phyloP scores from a whole-genome alignment of 306 rosid genomes.

The Quercus glauca region DNA sequence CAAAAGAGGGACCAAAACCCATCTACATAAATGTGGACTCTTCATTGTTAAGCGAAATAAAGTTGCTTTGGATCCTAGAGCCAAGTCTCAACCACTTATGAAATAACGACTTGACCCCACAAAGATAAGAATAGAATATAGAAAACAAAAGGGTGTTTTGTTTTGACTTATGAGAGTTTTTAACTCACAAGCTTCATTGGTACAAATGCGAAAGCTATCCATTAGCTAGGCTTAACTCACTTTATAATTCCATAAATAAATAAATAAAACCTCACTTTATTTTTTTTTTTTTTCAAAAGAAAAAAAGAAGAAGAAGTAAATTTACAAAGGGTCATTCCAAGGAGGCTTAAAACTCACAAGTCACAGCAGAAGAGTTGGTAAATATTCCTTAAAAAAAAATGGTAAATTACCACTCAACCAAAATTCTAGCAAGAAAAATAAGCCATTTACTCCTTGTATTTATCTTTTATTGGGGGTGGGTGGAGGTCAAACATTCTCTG shows the following conservation, averaged over 20 bases:
- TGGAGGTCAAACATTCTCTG: too few species aligned
- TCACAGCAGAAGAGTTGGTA: too few species aligned
- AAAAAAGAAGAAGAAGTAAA: too few species aligned
- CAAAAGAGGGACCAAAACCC: background rate
- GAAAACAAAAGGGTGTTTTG: background rate
- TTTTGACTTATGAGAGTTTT: background rate
- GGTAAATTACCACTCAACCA: too few species aligned
- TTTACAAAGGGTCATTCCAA: too few species aligned
- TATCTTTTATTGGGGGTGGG: background rate
- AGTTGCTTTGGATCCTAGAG: slow-evolving; percentile 13
- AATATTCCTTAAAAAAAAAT: too few species aligned
- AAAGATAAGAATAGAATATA: background rate
- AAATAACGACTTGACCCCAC: background rate
- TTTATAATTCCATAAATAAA: too few species aligned
- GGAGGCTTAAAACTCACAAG: too few species aligned
- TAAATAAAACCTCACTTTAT: too few species aligned
- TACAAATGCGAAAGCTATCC: background rate
- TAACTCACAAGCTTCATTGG: background rate
- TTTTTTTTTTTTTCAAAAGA: background rate
- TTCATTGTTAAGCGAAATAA: background rate
- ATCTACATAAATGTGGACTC: too few species aligned
- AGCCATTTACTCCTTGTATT: background rate
- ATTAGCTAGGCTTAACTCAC: too few species aligned
- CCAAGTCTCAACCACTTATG: background rate
- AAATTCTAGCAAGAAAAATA: too few species aligned